Evolutionary conservation across 2,329 filamentous ascomycete species (phyloP).

Genomic region (Colletotrichum spaethianum): DNA sequence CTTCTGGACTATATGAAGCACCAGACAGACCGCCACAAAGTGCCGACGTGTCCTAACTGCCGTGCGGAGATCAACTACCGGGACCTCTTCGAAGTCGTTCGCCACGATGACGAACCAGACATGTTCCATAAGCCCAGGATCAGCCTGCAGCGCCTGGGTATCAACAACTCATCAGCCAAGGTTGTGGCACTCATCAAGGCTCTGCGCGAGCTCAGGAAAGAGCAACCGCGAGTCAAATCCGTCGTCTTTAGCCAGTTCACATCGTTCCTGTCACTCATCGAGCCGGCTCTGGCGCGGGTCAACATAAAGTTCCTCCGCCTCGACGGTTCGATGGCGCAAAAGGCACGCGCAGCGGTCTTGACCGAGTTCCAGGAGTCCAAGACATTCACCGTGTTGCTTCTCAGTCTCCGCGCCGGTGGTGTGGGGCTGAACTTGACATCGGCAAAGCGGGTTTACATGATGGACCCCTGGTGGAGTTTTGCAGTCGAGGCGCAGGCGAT

Average conservation of each 20-base stretch:
- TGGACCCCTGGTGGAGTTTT: constrained; percentile 99
- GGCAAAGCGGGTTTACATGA: constrained; percentile 94
- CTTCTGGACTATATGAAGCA: constrained; percentile 92
- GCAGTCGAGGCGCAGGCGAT: constrained; percentile 97
- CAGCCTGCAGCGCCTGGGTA: constrained; percentile 72
- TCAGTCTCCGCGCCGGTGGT: constrained; percentile 90
- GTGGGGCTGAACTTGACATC: constrained; percentile 94
- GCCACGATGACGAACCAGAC: constrained; percentile 76
- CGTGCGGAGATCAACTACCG: constrained; percentile 84
- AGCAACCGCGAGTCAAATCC: constrained; percentile 81
- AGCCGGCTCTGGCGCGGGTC: constrained; percentile 80
- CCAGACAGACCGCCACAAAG: constrained; percentile 81
- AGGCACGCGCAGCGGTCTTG: constrained; percentile 84
- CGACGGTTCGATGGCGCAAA: constrained; percentile 92
- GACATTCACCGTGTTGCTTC: constrained; percentile 81
- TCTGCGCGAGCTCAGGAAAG: constrained; percentile 77
- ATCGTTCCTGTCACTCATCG: constrained; percentile 92
- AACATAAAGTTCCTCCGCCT: constrained; percentile 88
- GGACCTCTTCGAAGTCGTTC: constrained; percentile 93
- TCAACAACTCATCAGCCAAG: constrained; percentile 86
- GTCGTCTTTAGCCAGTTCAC: constrained; percentile 99
- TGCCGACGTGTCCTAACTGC: constrained; percentile 91
- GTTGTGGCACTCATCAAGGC: constrained; percentile 84
- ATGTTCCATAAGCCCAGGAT: constrained; percentile 65
- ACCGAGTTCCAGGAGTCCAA: constrained; percentile 75